Conservation (phyloP, 2,329 filamentous ascomycete species). For the Sordariomycetes sp. region DNA sequence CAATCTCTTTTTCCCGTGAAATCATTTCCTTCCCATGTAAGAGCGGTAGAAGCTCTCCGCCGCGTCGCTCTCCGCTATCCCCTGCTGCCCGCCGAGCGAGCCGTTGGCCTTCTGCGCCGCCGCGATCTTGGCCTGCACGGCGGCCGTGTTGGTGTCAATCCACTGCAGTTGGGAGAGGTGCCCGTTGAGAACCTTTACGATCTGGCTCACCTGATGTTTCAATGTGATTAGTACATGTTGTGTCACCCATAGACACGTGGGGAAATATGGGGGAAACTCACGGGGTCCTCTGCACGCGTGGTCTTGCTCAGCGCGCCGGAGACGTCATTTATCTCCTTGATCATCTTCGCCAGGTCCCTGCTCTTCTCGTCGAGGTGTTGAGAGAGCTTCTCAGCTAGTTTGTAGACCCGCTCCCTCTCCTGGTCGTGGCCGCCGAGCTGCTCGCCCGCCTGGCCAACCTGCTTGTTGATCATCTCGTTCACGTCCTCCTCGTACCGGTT, state of each 20-base stretch:
- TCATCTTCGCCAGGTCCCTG: slow-evolving; percentile 87
- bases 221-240: slow-evolving; percentile 8
- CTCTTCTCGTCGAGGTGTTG: slow-evolving; percentile 89
- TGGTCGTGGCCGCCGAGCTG: slow-evolving; percentile 79
- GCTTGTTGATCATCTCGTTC: slow-evolving; percentile 72
- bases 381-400: slow-evolving; percentile 84
- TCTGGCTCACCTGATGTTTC: slow-evolving; percentile 63
- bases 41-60: slow-evolving; percentile 86
- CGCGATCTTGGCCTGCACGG: slow-evolving; percentile 69
- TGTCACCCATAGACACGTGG: neutral
- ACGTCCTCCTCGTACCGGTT: slow-evolving; percentile 88
- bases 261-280: slow-evolving; percentile 32
- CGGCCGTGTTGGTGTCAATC: slow-evolving; percentile 76
- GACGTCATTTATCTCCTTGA: slow-evolving; percentile 92
- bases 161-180: slow-evolving; percentile 86
- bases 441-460: slow-evolving; percentile 61
- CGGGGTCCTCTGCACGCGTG: slow-evolving; percentile 75
- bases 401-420: slow-evolving; percentile 92
- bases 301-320: slow-evolving; percentile 83
- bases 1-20: neutral
- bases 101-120: slow-evolving; percentile 70
- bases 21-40: slow-evolving; percentile 61
- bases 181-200: slow-evolving; percentile 86
- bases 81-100: slow-evolving; percentile 41
- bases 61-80: slow-evolving; percentile 52